Evolutionary conservation across 1,284 basidiomycete genomes (phyloP).

Genomic region (Rhodotorula sp.): DNA sequence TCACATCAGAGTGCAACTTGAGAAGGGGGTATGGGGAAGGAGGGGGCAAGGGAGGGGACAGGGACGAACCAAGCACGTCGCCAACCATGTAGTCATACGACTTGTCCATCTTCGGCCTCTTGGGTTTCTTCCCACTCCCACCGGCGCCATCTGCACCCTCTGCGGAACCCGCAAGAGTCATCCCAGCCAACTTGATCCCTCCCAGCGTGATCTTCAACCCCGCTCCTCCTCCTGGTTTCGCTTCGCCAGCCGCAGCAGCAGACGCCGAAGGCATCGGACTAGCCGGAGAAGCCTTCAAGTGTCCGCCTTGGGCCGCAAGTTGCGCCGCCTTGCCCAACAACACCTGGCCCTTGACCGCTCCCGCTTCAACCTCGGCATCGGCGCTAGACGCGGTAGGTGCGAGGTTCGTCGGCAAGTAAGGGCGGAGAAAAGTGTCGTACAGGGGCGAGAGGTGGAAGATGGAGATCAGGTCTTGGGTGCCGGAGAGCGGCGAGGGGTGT

Average conservation of each 20-base stretch:
- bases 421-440: constrained; percentile 42
- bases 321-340: constrained; percentile 21
- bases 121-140: constrained; percentile 14
- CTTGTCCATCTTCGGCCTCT: constrained; percentile 41
- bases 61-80: constrained; percentile 41
- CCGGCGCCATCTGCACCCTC: too few relatives aligned
- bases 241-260: too few relatives aligned
- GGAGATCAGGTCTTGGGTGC: constrained; percentile 39
- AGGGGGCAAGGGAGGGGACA: too few relatives aligned
- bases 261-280: not conserved
- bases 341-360: constrained; percentile 14
- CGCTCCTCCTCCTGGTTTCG: not conserved
- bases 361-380: not conserved
- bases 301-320: not conserved
- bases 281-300: not conserved
- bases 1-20: too few relatives aligned
- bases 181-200: constrained; percentile 26
- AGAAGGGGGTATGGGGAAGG: not conserved
- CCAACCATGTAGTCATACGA: constrained; percentile 38
- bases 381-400: not conserved
- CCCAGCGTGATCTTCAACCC: constrained; percentile 35
- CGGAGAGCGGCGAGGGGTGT: constrained; percentile 30
- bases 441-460: constrained; percentile 31
- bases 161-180: constrained; percentile 1
- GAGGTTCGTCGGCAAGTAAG: constrained; percentile 33